Evolutionary conservation across 2,329 filamentous ascomycete species (phyloP).

Genomic region (Cytospora piceicola): DNA sequence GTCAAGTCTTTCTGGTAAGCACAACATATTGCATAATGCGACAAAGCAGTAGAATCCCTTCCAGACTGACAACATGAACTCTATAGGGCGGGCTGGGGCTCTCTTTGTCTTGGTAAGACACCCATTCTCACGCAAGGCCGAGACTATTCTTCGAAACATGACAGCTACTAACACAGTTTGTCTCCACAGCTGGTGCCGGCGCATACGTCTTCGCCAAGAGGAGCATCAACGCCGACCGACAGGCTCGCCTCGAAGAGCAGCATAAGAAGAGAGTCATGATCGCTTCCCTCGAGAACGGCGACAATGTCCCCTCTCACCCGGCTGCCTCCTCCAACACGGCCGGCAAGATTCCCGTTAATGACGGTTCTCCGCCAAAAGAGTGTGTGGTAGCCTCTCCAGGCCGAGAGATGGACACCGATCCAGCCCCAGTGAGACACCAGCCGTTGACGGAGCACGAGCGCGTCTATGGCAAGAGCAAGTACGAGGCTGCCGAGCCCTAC

Average conservation of each 20-base stretch:
- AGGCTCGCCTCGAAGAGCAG: conserved; percentile 69
- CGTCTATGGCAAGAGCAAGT: conserved; percentile 82
- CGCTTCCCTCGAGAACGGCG: conserved; percentile 56
- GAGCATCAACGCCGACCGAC: conserved; percentile 89
- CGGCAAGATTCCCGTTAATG: conserved; percentile 40
- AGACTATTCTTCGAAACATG: no score
- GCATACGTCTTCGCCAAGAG: conserved; percentile 97
- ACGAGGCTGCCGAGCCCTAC: conserved; percentile 79
- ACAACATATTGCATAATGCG: not conserved
- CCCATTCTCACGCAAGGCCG: not conserved
- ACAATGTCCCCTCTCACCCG: conserved; percentile 42
- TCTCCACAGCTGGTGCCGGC: conserved; percentile 72
- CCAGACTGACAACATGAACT: conserved; percentile 27
- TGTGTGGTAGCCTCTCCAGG: conserved; percentile 66
- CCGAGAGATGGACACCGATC: conserved; percentile 72
- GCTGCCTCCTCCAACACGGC: conserved; percentile 43
- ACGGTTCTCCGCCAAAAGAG: conserved; percentile 59
- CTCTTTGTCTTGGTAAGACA: conserved; percentile 76
- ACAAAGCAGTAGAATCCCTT: not conserved
- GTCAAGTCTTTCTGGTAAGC: conserved; percentile 67
- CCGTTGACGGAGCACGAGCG: conserved; percentile 70
- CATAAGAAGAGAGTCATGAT: conserved; percentile 65
- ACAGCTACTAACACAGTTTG: conserved; percentile 29
- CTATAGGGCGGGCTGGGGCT: conserved; percentile 85
- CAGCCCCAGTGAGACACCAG: conserved; percentile 83